Evolutionary conservation across 192 early-diverging fungal genomes (phyloP), one percentile per base, ranked within the genome.

Genomic region (Coemansia sp.): DNA sequence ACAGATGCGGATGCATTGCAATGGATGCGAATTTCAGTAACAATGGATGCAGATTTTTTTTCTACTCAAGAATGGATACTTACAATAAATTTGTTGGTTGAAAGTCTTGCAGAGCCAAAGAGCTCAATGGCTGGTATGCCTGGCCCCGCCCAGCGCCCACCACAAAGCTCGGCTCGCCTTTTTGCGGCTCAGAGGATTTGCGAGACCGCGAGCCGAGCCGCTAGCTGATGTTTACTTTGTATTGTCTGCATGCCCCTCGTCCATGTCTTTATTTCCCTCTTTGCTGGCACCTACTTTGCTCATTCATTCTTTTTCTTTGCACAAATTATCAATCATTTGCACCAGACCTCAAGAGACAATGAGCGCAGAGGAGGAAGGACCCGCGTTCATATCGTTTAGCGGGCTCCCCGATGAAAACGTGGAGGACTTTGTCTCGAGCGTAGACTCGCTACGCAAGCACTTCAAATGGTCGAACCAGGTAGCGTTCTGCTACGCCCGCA

Each of bases 401-500:
- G 77, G 77, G 5, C 65, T 72, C 33, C 77, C 77, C 1, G 77
- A 75, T 59, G 77, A 80, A 36, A 53, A 68, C 37, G 61, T 80
- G 23, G 28, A 72, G 45, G 77, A 80, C 52, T 80, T 80, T 72
- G 77, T 80, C 11, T 43, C 36, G 55, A 80, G 65, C 66, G 77
- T 80, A 33, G 77, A 80, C 26, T 43, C 77, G 18, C 42, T 80
- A 39, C 77, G 77, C 63, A 80, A 75, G 66, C 72, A 80, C 60
- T 80, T 80, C 59, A 80, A 80, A 64, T 80, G 77, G 77, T 80
- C 77, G 3, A 75, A 67, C 72, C 77, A 80, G 21, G 69, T 80
- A 25, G 57, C 77, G 10, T 80, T 64, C 43, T 80, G 77, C 62
- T 80, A 80, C 48, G 77, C 77, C 1, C 77, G 77, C 33, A 80